Conservation (phyloP, 2,329 filamentous ascomycete genomes). For the Talaromyces sp. region DNA sequence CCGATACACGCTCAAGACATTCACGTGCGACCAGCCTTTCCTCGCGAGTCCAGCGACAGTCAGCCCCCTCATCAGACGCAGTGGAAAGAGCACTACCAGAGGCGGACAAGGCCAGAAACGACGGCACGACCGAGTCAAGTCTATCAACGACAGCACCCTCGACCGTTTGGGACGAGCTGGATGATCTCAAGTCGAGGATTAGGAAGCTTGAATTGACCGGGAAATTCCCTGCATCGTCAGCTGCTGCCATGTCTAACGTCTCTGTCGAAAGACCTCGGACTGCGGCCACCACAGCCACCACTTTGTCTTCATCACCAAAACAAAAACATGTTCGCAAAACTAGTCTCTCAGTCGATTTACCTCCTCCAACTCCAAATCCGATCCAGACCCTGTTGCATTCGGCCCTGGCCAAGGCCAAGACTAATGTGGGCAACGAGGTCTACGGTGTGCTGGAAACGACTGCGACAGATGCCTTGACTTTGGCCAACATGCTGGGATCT, state of each 20-base stretch:
- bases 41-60: constrained; percentile 30
- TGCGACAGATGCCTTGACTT: constrained; percentile 70
- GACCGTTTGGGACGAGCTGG: constrained; percentile 95
- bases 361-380: constrained; percentile 41
- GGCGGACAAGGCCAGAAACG: constrained; percentile 35
- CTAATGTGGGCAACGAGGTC: constrained; percentile 63
- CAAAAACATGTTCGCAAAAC: constrained; percentile 61
- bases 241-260: constrained; percentile 67
- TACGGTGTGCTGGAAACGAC: constrained; percentile 76
- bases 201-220: constrained; percentile 84
- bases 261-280: constrained; percentile 81
- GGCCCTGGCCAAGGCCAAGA: constrained; percentile 72
- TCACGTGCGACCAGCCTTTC: constrained; percentile 25
- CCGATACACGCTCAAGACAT: constrained; percentile 29
- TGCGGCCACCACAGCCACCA: constrained; percentile 85
- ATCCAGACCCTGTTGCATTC: constrained; percentile 73
- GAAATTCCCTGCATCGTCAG: constrained; percentile 77
- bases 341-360: constrained; percentile 26
- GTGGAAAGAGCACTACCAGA: constrained; percentile 29
- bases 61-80: constrained; percentile 27
- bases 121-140: constrained; percentile 73
- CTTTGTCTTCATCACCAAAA: constrained; percentile 84
- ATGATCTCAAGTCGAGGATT: constrained; percentile 91
- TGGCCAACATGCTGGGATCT: constrained; percentile 69
- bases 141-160: constrained; percentile 83